A percentile compares a stretch with the other conserved stretches of the same genome.
These are phyloP conservation scores for Deuterostichococcus epilithicus DNA, from an alignment of 139 green algal genomes.

Conservation along the genomic window DNA sequence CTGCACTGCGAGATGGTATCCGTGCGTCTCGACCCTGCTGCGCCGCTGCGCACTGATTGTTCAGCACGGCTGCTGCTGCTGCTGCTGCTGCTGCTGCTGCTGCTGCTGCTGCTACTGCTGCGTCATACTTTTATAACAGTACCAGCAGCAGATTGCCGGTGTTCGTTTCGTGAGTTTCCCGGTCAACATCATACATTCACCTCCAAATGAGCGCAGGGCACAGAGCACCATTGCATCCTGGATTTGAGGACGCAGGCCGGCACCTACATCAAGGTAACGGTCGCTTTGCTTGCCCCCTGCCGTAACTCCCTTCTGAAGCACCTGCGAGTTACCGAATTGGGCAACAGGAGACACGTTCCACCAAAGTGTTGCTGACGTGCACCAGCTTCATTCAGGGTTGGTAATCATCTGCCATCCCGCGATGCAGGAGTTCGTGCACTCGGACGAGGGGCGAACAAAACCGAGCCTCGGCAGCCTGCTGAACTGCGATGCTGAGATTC, in stretches of 20 bases:
- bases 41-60: not conserved
- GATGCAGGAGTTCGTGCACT: constrained; percentile 84
- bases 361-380: too few species aligned
- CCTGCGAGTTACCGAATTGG: too few species aligned
- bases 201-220: not conserved
- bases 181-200: constrained; percentile 8
- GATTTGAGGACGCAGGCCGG: constrained; percentile 68
- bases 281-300: too few species aligned
- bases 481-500: constrained; percentile 36
- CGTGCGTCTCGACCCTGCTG: not conserved
- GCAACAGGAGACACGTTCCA: too few species aligned
- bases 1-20: constrained; percentile 28
- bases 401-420: not conserved
- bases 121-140: too few species aligned
- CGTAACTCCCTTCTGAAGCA: too few species aligned
- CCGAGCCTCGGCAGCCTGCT: constrained; percentile 60
- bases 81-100: too few species aligned
- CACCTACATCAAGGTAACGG: constrained; percentile 83
- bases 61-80: not conserved
- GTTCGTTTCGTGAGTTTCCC: too few species aligned
- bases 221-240: constrained; percentile 57
- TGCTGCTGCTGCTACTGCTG: too few species aligned
- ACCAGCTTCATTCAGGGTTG: not conserved
- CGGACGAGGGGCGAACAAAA: constrained; percentile 69
- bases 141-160: too few species aligned